phyloP scores from a whole-genome alignment of 1,284 basidiomycete genomes.

The Rhodotorula sp. region DNA sequence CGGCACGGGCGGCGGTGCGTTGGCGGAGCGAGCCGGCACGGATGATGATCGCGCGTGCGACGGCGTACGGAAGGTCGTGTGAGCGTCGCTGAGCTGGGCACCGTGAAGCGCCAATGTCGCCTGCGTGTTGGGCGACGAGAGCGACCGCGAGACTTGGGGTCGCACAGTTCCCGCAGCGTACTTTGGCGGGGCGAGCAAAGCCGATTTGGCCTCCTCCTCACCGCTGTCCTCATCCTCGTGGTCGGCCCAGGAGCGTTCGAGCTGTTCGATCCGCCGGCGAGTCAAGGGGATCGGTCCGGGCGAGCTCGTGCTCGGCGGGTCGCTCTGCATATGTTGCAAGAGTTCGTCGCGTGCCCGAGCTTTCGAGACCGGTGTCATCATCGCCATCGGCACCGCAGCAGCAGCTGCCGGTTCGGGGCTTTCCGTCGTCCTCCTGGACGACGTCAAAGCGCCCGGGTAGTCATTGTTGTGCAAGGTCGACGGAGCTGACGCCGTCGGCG shows the following conservation, averaged over 20 bases:
- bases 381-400: not conserved
- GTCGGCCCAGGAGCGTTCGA: constrained; percentile 3
- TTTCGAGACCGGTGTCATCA: constrained; percentile 9
- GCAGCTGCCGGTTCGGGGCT: not conserved
- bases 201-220: not conserved
- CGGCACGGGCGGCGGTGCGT: not conserved
- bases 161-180: not conserved
- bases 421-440: too few species aligned
- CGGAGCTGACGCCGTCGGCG: not conserved
- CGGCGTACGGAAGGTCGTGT: not conserved
- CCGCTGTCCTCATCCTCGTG: constrained; percentile 6
- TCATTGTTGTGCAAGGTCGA: not conserved
- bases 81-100: not conserved
- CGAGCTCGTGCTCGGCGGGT: constrained; percentile 31
- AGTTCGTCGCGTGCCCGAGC: constrained; percentile 24
- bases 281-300: constrained; percentile 17
- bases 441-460: too few species aligned
- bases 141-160: not conserved
- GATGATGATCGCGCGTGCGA: not conserved
- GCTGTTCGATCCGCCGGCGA: constrained; percentile 13
- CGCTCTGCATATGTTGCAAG: constrained; percentile 35
- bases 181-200: not conserved
- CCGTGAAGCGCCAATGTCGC: not conserved
- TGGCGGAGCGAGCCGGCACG: constrained; percentile 3
- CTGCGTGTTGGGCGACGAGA: not conserved